A percentile compares a stretch with the other conserved stretches of the same genome.
These are phyloP conservation scores for Cryptosporidium canis DNA, from an alignment of 169 alveolate species.

Conservation along the genomic window DNA sequence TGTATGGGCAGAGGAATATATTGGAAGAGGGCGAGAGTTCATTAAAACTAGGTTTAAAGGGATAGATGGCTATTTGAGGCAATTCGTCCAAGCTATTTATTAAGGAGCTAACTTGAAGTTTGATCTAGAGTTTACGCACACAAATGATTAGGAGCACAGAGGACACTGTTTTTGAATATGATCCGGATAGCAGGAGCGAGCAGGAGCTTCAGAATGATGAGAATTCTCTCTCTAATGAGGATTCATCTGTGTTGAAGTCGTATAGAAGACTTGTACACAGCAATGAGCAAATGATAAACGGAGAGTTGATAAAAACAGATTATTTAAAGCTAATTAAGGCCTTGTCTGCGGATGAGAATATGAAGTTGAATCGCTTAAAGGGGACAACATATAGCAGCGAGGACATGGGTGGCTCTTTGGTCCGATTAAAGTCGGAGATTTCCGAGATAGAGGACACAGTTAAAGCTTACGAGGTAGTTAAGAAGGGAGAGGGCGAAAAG, in stretches of 20 bases:
- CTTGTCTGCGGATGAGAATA: slow-evolving; percentile 15
- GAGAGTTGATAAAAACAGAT: slow-evolving; percentile 37
- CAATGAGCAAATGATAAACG: slow-evolving; percentile 49
- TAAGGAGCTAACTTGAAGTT: not conserved
- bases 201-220: not conserved
- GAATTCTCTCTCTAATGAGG: not conserved
- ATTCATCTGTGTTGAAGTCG: not conserved
- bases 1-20: not conserved
- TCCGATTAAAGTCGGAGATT: slow-evolving; percentile 52
- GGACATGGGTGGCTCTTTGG: slow-evolving; percentile 39
- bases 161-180: slow-evolving; percentile 70
- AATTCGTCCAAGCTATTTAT: not conserved
- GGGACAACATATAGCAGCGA: slow-evolving; percentile 2
- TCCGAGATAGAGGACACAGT: slow-evolving; percentile 38
- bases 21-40: not conserved
- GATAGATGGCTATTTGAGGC: not conserved
- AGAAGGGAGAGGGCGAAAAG: not conserved
- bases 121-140: slow-evolving; percentile 31
- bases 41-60: not conserved
- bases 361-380: slow-evolving; percentile 18
- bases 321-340: slow-evolving; percentile 45
- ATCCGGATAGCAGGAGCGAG: slow-evolving; percentile 40
- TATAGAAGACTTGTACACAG: not conserved
- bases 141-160: slow-evolving; percentile 52
- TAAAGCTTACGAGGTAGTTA: slow-evolving; percentile 13